phyloP scores from a whole-genome alignment of 1,284 basidiomycete genomes.

The Puccinia horiana region DNA sequence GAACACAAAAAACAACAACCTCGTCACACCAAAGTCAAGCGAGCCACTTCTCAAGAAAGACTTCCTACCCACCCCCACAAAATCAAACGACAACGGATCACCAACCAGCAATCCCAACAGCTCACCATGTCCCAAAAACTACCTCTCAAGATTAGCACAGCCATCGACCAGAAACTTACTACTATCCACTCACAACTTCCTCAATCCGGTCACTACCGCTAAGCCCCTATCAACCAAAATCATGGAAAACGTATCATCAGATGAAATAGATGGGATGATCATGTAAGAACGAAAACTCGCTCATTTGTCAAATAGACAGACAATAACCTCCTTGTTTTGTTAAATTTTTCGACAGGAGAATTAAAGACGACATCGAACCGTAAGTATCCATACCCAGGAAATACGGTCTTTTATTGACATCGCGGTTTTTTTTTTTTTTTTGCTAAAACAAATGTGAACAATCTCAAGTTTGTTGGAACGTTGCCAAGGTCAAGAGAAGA shows the following conservation, averaged over 20 bases:
- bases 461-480: not conserved
- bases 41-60: constrained; percentile 7
- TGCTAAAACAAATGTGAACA: not conserved
- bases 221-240: constrained; percentile 3
- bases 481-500: constrained; percentile 5
- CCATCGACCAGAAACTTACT: not conserved
- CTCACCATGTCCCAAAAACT: not conserved
- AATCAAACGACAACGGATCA: not conserved
- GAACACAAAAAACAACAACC: not conserved
- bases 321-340: not conserved
- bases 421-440: not conserved
- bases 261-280: constrained; percentile 31
- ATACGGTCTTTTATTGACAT: not conserved
- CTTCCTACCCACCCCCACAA: not conserved
- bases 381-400: not conserved
- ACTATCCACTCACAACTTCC: not conserved
- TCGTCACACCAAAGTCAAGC: not conserved
- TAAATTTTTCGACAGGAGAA: not conserved
- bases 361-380: constrained; percentile 22
- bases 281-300: not conserved
- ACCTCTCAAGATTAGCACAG: not conserved
- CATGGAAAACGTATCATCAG: constrained; percentile 11
- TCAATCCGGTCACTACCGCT: not conserved
- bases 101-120: not conserved
- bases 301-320: not conserved